A percentile compares a stretch with the other conserved stretches of the same genome.
Evolutionary conservation across 805 yeast species (phyloP).

Genomic region (Suhomyces pyralidae): DNA sequence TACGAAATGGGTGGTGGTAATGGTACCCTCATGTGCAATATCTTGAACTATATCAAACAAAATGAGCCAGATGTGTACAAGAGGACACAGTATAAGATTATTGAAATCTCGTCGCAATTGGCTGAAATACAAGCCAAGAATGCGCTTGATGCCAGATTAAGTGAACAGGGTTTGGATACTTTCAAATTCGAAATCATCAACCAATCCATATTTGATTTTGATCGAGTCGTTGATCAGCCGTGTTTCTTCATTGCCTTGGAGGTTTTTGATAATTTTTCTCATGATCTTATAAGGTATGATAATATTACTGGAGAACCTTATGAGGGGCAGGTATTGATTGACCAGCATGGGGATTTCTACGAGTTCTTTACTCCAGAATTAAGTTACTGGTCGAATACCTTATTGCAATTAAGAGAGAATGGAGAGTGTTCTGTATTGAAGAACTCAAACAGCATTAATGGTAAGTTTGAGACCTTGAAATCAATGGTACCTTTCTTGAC

Average conservation of each 20-base stretch:
- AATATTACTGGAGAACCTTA: conserved; percentile 60
- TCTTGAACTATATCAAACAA: conserved; percentile 59
- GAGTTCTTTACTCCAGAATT: conserved; percentile 67
- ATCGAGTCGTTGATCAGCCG: conserved; percentile 53
- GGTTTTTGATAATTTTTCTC: conserved; percentile 81
- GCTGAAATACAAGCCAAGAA: conserved; percentile 52
- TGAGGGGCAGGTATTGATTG: conserved; percentile 76
- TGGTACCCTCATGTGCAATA: conserved; percentile 78
- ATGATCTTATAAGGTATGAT: conserved; percentile 77
- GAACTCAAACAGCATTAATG: conserved; percentile 16
- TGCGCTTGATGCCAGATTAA: conserved; percentile 33
- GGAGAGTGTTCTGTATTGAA: conserved; percentile 39
- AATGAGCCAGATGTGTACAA: conserved; percentile 72
- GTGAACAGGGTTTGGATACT: conserved; percentile 46
- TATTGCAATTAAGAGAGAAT: conserved; percentile 52
- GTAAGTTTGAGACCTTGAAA: conserved; percentile 24
- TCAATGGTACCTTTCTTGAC: conserved; percentile 28
- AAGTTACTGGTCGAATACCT: conserved; percentile 54
- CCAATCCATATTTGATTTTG: conserved; percentile 76
- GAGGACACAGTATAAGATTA: conserved; percentile 64
- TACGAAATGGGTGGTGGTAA: conserved; percentile 92
- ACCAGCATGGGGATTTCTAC: conserved; percentile 68
- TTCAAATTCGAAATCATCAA: conserved; percentile 63
- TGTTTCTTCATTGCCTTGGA: conserved; percentile 79
- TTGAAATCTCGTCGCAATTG: conserved; percentile 65